A percentile compares a stretch with the other conserved stretches of the same genome.
Conservation (phyloP, 2,329 filamentous ascomycete species). For the Aspergillus unguis region DNA sequence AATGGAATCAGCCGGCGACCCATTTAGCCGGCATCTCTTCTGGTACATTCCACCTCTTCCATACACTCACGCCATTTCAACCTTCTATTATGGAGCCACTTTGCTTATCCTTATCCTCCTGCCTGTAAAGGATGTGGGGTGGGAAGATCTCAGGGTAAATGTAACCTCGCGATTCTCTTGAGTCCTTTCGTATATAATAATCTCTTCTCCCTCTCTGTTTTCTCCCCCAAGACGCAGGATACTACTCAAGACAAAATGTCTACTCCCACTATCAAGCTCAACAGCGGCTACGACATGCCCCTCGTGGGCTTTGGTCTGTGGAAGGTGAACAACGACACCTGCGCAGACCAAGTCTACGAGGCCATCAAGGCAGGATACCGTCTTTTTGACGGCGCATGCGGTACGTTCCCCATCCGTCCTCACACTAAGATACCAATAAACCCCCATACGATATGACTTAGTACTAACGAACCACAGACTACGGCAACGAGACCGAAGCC, state of each 20-base stretch:
- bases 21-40: no score
- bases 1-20: no score
- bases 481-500: slow-evolving; percentile 76
- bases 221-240: slow-evolving; percentile 1
- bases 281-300: slow-evolving; percentile 39
- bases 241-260: slow-evolving; percentile 10
- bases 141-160: not conserved
- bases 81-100: no score
- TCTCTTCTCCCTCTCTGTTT: slow-evolving; percentile 1
- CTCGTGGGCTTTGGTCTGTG: slow-evolving; percentile 58
- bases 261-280: slow-evolving; percentile 20
- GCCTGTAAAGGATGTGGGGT: no score
- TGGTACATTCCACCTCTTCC: no score
- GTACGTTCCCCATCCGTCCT: slow-evolving; percentile 32
- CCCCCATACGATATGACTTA: not conserved
- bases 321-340: slow-evolving; percentile 74
- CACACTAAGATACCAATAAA: not conserved
- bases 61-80: no score
- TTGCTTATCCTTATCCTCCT: no score
- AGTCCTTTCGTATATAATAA: not conserved
- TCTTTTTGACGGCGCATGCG: slow-evolving; percentile 60
- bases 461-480: slow-evolving; percentile 54
- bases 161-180: not conserved
- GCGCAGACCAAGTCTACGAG: slow-evolving; percentile 75
- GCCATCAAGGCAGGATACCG: slow-evolving; percentile 61